Conservation (phyloP, 2,329 filamentous ascomycete genomes). For the Ophiostoma angusticollis region DNA sequence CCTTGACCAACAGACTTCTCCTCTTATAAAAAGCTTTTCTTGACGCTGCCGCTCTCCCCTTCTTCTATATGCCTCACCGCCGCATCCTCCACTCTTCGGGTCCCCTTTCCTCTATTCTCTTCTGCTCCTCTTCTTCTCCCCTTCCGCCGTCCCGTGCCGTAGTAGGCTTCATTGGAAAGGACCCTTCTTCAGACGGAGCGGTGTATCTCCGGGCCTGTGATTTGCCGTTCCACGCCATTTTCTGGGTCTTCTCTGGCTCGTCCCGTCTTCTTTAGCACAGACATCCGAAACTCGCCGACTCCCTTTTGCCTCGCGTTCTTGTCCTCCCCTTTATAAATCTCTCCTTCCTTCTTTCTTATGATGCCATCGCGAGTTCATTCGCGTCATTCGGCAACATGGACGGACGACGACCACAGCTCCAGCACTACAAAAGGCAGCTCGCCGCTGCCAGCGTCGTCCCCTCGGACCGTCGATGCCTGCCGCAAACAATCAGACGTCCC, state of each 20-base stretch:
- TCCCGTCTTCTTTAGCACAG: not conserved
- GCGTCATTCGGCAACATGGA: constrained; percentile 8
- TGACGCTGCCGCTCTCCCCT: too few species aligned
- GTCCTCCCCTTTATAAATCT: not conserved
- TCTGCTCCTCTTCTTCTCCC: too few species aligned
- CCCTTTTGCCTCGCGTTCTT: not conserved
- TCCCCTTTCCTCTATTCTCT: too few species aligned
- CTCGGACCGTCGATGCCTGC: too few species aligned
- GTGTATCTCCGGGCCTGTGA: not conserved
- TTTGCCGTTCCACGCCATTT: not conserved
- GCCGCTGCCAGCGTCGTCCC: not conserved
- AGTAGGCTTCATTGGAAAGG: too few species aligned
- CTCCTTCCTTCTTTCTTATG: constrained; percentile 1
- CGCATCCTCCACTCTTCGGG: too few species aligned
- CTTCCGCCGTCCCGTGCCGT: too few species aligned
- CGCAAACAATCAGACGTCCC: too few species aligned
- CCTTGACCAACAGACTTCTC: too few species aligned
- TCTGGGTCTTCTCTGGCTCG: not conserved
- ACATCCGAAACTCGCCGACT: not conserved
- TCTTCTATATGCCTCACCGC: too few species aligned
- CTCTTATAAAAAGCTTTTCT: too few species aligned
- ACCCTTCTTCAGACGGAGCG: too few species aligned
- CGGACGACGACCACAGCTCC: not conserved
- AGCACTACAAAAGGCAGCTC: not conserved
- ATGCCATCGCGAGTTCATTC: constrained; percentile 9